phyloP scores from a whole-genome alignment of 768 basidiomycete genomes.

The Suillus plorans region DNA sequence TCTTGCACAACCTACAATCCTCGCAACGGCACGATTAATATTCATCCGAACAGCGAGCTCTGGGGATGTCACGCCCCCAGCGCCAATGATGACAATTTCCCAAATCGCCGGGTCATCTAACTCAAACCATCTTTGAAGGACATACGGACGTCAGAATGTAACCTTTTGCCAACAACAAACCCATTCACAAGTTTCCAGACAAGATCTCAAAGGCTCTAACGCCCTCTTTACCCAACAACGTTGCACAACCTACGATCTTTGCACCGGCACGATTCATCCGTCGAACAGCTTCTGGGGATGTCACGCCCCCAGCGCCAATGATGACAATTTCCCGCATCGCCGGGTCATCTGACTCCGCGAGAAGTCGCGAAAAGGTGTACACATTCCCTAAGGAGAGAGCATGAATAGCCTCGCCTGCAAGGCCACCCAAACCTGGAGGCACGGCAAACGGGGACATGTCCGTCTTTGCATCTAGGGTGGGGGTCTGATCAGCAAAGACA shows the following conservation, averaged over 20 bases:
- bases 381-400: slow-evolving; percentile 80
- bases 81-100: too few species aligned
- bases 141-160: not conserved
- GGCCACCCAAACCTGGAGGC: slow-evolving; percentile 64
- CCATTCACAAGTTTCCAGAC: slow-evolving; percentile 6
- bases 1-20: too few species aligned
- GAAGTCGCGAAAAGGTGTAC: slow-evolving; percentile 53
- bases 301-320: slow-evolving; percentile 85
- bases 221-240: slow-evolving; percentile 54
- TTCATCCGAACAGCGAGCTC: too few species aligned
- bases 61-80: too few species aligned
- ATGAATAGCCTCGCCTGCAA: slow-evolving; percentile 78
- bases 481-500: slow-evolving; percentile 57
- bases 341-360: slow-evolving; percentile 40
- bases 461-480: slow-evolving; percentile 20
- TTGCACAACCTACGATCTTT: slow-evolving; percentile 64
- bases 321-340: slow-evolving; percentile 52
- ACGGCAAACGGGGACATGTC: slow-evolving; percentile 47
- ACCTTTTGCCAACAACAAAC: not conserved
- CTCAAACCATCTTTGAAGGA: not conserved
- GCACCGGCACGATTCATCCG: slow-evolving; percentile 81
- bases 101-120: too few species aligned
- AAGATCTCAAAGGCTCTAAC: slow-evolving; percentile 52
- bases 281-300: slow-evolving; percentile 51
- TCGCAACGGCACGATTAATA: too few species aligned